Conservation (phyloP, 441 rosid species). For the Viola pubescens region DNA sequence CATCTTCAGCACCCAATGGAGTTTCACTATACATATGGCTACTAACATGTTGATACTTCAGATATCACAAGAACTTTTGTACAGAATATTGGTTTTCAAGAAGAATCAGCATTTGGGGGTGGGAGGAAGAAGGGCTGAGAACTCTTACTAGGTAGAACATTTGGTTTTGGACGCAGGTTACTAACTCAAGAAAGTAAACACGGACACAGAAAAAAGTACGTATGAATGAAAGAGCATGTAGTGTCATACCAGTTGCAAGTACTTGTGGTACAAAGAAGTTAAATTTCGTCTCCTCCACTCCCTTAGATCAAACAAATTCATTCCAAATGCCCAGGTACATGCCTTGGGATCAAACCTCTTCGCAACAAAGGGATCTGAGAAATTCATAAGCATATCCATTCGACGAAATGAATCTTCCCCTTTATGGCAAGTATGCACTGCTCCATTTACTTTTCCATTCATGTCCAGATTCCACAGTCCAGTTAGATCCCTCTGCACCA, state of each 20-base stretch:
- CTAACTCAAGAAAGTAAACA: constrained; percentile 4
- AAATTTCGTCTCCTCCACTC: constrained; percentile 74
- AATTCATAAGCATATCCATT: constrained; percentile 60
- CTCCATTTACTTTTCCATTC: constrained; percentile 82
- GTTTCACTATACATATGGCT: too few species aligned
- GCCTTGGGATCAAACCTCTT: constrained; percentile 47
- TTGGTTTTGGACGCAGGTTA: too few species aligned
- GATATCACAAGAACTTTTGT: too few species aligned
- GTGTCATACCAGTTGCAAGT: constrained; percentile 56
- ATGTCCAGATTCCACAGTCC: constrained; percentile 60
- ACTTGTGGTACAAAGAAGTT: constrained; percentile 52
- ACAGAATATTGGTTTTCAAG: too few species aligned
- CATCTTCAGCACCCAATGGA: too few species aligned
- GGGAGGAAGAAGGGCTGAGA: too few species aligned
- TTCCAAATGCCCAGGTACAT: constrained; percentile 94
- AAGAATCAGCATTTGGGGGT: too few species aligned
- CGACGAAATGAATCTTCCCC: constrained; percentile 45
- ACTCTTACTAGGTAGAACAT: too few species aligned
- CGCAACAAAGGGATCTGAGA: constrained; percentile 58
- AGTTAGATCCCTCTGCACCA: constrained; percentile 65
- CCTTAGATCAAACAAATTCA: constrained; percentile 74
- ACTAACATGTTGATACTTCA: too few species aligned
- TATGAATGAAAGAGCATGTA: constrained; percentile 5
- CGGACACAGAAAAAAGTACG: constrained; percentile 4
- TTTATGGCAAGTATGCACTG: constrained; percentile 74